Conservation (phyloP, 1,284 basidiomycete genomes). For the Earliella scabrosa region DNA sequence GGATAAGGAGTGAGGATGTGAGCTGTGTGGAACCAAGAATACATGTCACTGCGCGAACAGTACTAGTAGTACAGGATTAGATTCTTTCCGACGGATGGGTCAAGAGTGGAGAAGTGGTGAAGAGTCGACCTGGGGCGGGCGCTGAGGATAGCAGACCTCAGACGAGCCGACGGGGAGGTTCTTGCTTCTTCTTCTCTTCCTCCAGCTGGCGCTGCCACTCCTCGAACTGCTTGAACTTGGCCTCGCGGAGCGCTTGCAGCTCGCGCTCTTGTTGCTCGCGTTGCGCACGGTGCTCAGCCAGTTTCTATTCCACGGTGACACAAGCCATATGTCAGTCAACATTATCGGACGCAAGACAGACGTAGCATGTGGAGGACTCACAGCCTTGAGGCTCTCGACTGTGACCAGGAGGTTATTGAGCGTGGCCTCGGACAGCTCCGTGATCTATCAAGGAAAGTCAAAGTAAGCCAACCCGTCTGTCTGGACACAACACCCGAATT, state of each 20-base stretch:
- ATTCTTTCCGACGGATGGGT: no score
- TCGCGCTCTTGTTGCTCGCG: conserved; percentile 51
- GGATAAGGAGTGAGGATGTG: neutral
- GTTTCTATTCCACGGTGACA: conserved; percentile 49
- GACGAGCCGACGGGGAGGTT: conserved; percentile 24
- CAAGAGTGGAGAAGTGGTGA: no score
- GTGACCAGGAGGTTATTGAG: conserved; percentile 61
- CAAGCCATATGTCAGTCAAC: neutral
- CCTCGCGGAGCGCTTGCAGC: conserved; percentile 35
- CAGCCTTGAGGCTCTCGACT: conserved; percentile 61
- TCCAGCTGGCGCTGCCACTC: conserved; percentile 33
- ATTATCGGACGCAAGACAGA: neutral
- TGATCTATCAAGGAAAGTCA: conserved; percentile 45
- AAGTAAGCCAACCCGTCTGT: neutral
- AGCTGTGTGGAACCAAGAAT: no score
- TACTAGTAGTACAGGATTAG: no score
- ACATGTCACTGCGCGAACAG: no score
- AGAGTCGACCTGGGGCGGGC: no score
- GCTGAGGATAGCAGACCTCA: conserved; percentile 1
- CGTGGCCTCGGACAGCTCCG: conserved; percentile 70
- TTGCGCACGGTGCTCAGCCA: conserved; percentile 59
- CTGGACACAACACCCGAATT: no score
- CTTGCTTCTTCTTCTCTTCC: conserved; percentile 18
- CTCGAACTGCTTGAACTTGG: conserved; percentile 42
- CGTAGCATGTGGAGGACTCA: conserved; percentile 36